phyloP scores from a whole-genome alignment of 176 grass and related monocot species.

The Paspalum vaginatum region DNA sequence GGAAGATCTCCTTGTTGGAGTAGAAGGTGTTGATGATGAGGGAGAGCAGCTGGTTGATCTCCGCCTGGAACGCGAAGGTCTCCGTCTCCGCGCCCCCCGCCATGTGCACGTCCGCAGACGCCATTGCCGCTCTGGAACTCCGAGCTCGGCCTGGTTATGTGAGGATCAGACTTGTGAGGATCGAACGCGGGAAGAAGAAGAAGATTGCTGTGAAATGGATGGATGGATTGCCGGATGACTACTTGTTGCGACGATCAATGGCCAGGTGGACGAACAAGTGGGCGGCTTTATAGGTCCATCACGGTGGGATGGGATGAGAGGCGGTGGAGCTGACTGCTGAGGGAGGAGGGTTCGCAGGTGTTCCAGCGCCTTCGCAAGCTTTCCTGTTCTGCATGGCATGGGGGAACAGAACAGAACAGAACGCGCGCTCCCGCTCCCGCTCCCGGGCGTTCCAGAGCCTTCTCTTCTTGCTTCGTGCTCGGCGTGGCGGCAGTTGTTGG shows the following conservation, averaged over 20 bases:
- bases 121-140: constrained; percentile 13
- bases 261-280: too few species aligned
- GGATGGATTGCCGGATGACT: background rate
- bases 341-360: background rate
- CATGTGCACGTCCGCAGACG: constrained; percentile 49
- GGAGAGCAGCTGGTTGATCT: constrained; percentile 69
- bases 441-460: background rate
- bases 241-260: background rate
- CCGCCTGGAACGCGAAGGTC: constrained; percentile 69
- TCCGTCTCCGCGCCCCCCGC: constrained; percentile 46
- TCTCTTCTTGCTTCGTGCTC: background rate
- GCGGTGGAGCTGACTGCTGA: background rate
- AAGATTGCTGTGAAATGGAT: background rate
- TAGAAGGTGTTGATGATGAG: constrained; percentile 77
- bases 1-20: constrained; percentile 82
- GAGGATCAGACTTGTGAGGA: background rate
- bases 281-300: background rate
- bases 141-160: background rate
- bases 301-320: too few species aligned
- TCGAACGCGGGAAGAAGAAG: background rate
- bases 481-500: background rate
- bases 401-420: too few species aligned
- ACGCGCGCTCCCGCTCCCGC: too few species aligned
- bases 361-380: background rate
- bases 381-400: background rate